Percentiles rank a stretch among this genome's conserved stretches.
These are phyloP conservation scores for Solanum virginianum DNA, from an alignment of 257 asterid species.

Conservation along the genomic window DNA sequence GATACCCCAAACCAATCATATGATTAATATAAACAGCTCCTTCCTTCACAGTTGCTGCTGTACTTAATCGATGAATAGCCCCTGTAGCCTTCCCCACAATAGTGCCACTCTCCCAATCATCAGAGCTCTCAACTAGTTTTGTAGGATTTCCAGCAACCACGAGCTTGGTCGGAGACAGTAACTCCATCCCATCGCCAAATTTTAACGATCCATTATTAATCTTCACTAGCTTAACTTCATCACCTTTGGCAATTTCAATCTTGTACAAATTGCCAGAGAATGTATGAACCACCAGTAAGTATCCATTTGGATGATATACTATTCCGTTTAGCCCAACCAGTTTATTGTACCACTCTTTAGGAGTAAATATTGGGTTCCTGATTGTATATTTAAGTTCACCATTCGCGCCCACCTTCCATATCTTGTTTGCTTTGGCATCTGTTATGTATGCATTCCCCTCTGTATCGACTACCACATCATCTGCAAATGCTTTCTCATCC, in stretches of 20 bases:
- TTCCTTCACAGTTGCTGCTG: slow-evolving; percentile 74
- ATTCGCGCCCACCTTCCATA: slow-evolving; percentile 65
- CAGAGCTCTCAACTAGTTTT: slow-evolving; percentile 53
- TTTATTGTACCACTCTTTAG: slow-evolving; percentile 51
- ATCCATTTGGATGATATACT: slow-evolving; percentile 81
- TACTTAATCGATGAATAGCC: slow-evolving; percentile 45
- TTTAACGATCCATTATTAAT: slow-evolving; percentile 31
- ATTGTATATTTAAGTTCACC: slow-evolving; percentile 45
- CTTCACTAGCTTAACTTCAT: slow-evolving; percentile 35
- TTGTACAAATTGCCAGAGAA: slow-evolving; percentile 64
- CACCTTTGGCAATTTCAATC: slow-evolving; percentile 28
- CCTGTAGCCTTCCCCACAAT: slow-evolving; percentile 46
- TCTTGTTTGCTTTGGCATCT: slow-evolving; percentile 45
- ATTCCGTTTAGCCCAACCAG: slow-evolving; percentile 67
- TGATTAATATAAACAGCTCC: slow-evolving; percentile 72
- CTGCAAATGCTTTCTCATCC: slow-evolving; percentile 54
- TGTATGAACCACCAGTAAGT: slow-evolving; percentile 62
- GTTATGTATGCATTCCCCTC: slow-evolving; percentile 78
- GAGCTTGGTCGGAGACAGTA: slow-evolving; percentile 53
- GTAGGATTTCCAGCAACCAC: slow-evolving; percentile 73
- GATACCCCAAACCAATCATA: slow-evolving; percentile 79
- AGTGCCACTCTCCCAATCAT: slow-evolving; percentile 59
- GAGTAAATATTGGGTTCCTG: slow-evolving; percentile 45
- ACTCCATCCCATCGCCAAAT: slow-evolving; percentile 80
- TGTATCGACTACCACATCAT: slow-evolving; percentile 67